Percentiles rank a stretch among this genome's conserved stretches.
These are phyloP conservation scores for Nicotiana sylvestris DNA, from an alignment of 257 asterid genomes.

Conservation along the genomic window DNA sequence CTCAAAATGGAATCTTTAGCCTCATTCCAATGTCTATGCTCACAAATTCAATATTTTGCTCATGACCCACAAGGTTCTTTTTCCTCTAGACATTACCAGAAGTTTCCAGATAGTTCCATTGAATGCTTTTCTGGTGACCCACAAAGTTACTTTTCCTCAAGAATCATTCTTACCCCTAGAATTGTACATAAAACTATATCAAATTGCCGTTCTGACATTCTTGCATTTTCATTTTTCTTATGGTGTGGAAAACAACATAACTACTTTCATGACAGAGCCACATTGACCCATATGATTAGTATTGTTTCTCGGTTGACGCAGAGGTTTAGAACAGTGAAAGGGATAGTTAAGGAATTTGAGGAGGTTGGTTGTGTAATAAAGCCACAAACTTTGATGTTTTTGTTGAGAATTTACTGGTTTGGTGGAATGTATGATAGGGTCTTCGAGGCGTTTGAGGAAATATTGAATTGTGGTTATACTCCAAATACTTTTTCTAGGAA, in stretches of 20 bases:
- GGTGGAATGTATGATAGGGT: no score
- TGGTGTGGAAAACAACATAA: constrained; percentile 39
- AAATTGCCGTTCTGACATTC: constrained; percentile 56
- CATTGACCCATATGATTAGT: no score
- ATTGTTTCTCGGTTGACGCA: no score
- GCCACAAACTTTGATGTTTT: no score
- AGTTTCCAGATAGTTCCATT: background rate
- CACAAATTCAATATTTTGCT: constrained; percentile 19
- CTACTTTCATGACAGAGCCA: no score
- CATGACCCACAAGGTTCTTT: constrained; percentile 8
- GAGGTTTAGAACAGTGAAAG: no score
- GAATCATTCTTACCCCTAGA: constrained; percentile 36
- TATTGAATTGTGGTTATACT: no score
- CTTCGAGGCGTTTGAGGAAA: no score
- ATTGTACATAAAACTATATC: constrained; percentile 42
- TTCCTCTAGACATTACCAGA: constrained; percentile 17
- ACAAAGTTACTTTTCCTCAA: constrained; percentile 5
- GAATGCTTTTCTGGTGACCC: background rate
- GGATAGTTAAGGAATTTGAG: no score
- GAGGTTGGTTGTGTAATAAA: no score
- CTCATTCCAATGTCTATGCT: constrained; percentile 27
- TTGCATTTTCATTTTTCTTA: constrained; percentile 52
- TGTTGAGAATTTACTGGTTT: no score
- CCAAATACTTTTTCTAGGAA: no score
- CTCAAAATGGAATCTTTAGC: constrained; percentile 26